Base-by-base conservation (phyloP, 345 rosid genomes). In the Citrus mangshanensis region DNA sequence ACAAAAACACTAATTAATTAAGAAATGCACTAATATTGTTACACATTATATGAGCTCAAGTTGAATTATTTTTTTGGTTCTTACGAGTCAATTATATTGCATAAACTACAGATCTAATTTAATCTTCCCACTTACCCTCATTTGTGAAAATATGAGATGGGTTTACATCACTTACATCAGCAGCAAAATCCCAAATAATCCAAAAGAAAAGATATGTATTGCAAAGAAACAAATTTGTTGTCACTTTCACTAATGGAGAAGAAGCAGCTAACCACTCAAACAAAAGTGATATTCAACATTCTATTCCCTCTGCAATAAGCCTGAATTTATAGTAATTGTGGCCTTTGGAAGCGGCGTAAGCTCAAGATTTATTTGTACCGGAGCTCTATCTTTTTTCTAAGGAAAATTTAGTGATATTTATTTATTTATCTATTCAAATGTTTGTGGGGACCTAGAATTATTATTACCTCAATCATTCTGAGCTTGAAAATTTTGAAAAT, bases 381-480 rank as follows among this genome's bases (percentile, higher is more conserved):
- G 28, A 18, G 68, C 40, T 16, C 34, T 13, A 72, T 22, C 27
- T 25, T 58, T 56, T 56, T 64, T 61, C 71, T 51, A 62, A 14
- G 30, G 73, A 51, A 61, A 51, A 35, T 30, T 7, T 7, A 62
- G 38, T 51, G 38, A 18, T 12, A 37, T 19, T 75, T 61, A 16
- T 34, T 64, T 40, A n/a, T 68, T 68, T 38, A 2, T 38, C 14
- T 68, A 0, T 40, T 2, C 3, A 70, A 70, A 10, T 25, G 73
- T 55, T 58, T 25, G 78, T 84, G 72, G 84, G 81, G 85, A 42
- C 55, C 22, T 10, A 13, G 71, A 82, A 88, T 82, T 81, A 85
- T 82, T 81, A 83, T 87, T 84, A 79, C 86, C 55, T 79, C 90
- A 88, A 89, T 92, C 88, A 92, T 91, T 85, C 70, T 72, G 70